A percentile compares a stretch with the other conserved stretches of the same genome.
Evolutionary conservation across 2,329 filamentous ascomycete genomes (phyloP).

Genomic region (Colletotrichum plurivorum): DNA sequence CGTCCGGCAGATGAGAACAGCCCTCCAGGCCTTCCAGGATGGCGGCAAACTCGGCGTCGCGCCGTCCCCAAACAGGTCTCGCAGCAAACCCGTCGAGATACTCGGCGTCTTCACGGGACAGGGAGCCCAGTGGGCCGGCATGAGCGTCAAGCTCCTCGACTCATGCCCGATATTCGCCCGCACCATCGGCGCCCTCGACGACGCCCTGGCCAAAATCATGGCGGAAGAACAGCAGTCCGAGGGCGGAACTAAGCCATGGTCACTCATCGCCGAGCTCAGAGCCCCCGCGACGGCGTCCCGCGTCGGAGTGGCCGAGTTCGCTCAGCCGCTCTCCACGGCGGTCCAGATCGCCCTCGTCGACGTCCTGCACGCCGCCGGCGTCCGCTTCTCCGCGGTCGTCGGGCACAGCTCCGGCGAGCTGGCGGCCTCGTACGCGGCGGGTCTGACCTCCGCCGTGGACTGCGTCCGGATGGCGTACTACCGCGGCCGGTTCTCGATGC

Average conservation of each 20-base stretch:
- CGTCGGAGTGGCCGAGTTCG: slow-evolving; percentile 53
- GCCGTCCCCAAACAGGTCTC: no score
- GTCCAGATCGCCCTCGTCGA: slow-evolving; percentile 64
- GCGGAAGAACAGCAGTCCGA: no score
- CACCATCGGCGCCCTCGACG: slow-evolving; percentile 38
- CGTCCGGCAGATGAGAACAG: no score
- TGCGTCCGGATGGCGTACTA: slow-evolving; percentile 53
- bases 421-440: slow-evolving; percentile 55
- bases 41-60: no score
- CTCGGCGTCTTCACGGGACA: slow-evolving; percentile 40
- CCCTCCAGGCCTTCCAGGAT: no score
- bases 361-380: slow-evolving; percentile 48
- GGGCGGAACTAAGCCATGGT: not conserved
- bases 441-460: slow-evolving; percentile 45
- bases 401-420: slow-evolving; percentile 59
- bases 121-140: slow-evolving; percentile 41
- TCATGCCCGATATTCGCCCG: slow-evolving; percentile 24
- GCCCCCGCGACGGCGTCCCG: no score
- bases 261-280: not conserved
- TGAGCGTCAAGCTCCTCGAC: slow-evolving; percentile 38
- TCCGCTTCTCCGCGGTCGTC: slow-evolving; percentile 47
- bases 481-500: slow-evolving; percentile 45
- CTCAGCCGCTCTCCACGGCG: slow-evolving; percentile 60
- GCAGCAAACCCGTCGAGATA: no score
- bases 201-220: not conserved